These are phyloP conservation scores for Pachyrhizus erosus DNA, from an alignment of 306 rosid genomes.

Conservation along the genomic window DNA sequence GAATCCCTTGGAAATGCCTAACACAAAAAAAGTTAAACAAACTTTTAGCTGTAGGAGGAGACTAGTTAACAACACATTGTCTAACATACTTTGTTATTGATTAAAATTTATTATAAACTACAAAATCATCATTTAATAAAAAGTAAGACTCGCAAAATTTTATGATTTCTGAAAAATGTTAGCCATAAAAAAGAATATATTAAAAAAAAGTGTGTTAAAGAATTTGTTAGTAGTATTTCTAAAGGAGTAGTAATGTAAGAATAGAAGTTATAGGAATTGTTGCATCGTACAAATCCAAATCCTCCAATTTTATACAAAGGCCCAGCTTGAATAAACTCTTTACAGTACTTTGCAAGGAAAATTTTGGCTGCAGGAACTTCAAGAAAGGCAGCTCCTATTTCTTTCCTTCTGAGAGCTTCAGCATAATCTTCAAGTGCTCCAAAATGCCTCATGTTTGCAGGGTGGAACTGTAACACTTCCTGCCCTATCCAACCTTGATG, in stretches of 20 bases:
- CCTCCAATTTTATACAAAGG: slow-evolving; percentile 59
- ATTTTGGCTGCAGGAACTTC: slow-evolving; percentile 52
- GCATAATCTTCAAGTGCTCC: slow-evolving; percentile 42
- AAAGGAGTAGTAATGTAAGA: neutral
- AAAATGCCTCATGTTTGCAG: slow-evolving; percentile 33
- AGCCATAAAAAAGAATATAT: too few species aligned
- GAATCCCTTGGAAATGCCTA: slow-evolving; percentile 57
- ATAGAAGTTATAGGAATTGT: neutral
- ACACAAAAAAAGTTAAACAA: neutral
- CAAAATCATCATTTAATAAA: too few species aligned
- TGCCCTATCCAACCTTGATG: slow-evolving; percentile 46
- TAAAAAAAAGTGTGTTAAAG: too few species aligned
- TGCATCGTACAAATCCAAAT: slow-evolving; percentile 48
- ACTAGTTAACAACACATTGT: neutral
- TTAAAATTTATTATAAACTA: neutral
- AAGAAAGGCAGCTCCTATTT: slow-evolving; percentile 57
- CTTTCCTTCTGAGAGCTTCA: slow-evolving; percentile 47
- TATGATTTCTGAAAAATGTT: too few species aligned
- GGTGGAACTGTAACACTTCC: slow-evolving; percentile 28
- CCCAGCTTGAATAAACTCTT: slow-evolving; percentile 47
- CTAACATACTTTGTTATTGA: neutral
- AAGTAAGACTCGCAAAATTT: neutral
- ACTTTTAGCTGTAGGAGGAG: neutral
- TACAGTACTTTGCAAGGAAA: slow-evolving; percentile 55
- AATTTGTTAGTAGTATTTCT: neutral